Evolutionary conservation across 2,329 filamentous ascomycete species (phyloP).

Genomic region (Sclerotinia nivalis): DNA sequence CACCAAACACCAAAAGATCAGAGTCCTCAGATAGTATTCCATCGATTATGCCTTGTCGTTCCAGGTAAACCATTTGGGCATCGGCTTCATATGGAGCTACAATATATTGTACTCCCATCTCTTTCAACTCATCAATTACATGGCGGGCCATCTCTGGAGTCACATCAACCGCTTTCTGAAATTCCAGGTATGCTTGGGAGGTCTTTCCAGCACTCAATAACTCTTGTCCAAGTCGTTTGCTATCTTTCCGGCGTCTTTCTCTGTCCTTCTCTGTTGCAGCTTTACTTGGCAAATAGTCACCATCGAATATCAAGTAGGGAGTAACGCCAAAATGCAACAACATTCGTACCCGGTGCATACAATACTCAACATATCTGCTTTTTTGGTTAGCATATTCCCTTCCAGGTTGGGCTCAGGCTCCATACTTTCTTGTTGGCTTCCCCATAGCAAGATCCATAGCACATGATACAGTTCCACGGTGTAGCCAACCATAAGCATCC

Average conservation of each 20-base stretch:
- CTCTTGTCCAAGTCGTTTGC: conserved; percentile 73
- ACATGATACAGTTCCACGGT: conserved; percentile 87
- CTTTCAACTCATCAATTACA: conserved; percentile 89
- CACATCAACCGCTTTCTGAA: conserved; percentile 94
- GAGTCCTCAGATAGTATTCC: conserved; percentile 97
- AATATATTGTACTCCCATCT: conserved; percentile 75
- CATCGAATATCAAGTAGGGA: conserved; percentile 96
- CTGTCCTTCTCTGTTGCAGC: conserved; percentile 80
- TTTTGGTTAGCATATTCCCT: conserved; percentile 19
- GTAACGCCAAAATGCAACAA: conserved; percentile 87
- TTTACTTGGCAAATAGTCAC: conserved; percentile 93
- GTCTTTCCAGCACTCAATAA: conserved; percentile 79
- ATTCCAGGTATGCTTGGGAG: conserved; percentile 76
- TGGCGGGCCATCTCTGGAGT: conserved; percentile 93
- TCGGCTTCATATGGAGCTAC: conserved; percentile 98
- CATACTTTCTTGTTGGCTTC: conserved; percentile 83
- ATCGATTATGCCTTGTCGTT: conserved; percentile 77
- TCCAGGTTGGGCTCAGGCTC: neutral
- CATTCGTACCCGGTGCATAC: conserved; percentile 90
- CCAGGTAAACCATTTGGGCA: conserved; percentile 92
- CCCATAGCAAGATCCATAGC: conserved; percentile 86
- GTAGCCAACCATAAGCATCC: conserved; percentile 97
- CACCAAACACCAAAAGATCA: conserved; percentile 92
- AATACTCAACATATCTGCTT: conserved; percentile 81
- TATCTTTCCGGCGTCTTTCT: conserved; percentile 72